phyloP scores from a whole-genome alignment of 2,329 filamentous ascomycete genomes.

The Metarhizium humberi region DNA sequence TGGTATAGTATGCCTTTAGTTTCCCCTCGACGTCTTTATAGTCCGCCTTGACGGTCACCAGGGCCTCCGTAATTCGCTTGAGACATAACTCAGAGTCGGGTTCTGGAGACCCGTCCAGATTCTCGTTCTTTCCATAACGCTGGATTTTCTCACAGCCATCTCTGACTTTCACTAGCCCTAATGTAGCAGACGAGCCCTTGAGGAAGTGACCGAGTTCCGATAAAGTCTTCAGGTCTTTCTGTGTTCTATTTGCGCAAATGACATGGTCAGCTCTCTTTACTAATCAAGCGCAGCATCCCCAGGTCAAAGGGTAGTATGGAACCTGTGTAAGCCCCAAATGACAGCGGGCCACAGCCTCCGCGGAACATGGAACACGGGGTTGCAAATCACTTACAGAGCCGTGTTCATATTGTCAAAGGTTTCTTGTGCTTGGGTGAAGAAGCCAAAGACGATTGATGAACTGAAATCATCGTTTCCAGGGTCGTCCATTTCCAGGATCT shows the following conservation, averaged over 20 bases:
- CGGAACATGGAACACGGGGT: neutral
- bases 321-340: neutral
- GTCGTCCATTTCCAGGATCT: conserved; percentile 98
- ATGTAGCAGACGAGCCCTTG: conserved; percentile 91
- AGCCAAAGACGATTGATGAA: conserved; percentile 77
- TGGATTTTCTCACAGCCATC: conserved; percentile 96
- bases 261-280: neutral
- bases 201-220: conserved; percentile 88
- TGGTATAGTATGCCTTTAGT: conserved; percentile 57
- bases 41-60: conserved; percentile 65
- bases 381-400: conserved; percentile 58
- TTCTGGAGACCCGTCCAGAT: conserved; percentile 62
- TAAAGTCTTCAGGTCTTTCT: conserved; percentile 61
- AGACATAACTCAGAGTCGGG: conserved; percentile 60
- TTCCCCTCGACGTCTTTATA: conserved; percentile 63
- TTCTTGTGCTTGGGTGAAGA: conserved; percentile 81
- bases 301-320: neutral
- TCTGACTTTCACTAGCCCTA: conserved; percentile 83
- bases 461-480: conserved; percentile 81
- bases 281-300: neutral
- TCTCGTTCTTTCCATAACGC: conserved; percentile 76
- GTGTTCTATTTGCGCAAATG: conserved; percentile 38
- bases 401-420: conserved; percentile 81
- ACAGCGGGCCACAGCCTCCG: neutral
- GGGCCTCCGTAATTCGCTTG: conserved; percentile 57